phyloP scores from a whole-genome alignment of 1,139 yeast genomes.

The Trichomonascaceae sp. region DNA sequence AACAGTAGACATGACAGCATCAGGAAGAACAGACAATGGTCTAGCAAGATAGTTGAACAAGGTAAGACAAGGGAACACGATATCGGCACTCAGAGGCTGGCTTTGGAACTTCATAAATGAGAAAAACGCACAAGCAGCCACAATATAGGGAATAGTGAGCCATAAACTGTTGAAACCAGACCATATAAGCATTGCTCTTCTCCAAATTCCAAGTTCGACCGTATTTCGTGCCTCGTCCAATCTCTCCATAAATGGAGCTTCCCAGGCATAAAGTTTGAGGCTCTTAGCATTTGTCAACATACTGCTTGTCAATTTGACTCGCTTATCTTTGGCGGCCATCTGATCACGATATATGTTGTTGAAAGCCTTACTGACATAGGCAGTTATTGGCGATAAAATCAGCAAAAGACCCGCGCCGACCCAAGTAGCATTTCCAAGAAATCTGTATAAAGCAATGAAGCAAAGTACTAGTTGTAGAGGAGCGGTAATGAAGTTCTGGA shows the following conservation, averaged over 20 bases:
- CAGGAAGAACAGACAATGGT: slow-evolving; percentile 56
- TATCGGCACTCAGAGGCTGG: slow-evolving; percentile 56
- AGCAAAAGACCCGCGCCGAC: slow-evolving; percentile 51
- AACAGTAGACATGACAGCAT: slow-evolving; percentile 50
- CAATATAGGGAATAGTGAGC: slow-evolving; percentile 60
- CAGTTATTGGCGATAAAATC: slow-evolving; percentile 29
- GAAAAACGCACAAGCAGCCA: slow-evolving; percentile 59
- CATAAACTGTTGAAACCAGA: slow-evolving; percentile 52
- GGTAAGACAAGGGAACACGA: slow-evolving; percentile 65
- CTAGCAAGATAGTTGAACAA: slow-evolving; percentile 51
- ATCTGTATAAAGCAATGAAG: slow-evolving; percentile 52
- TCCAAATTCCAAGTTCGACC: slow-evolving; percentile 69
- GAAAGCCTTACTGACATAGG: slow-evolving; percentile 16
- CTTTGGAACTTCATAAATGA: slow-evolving; percentile 37
- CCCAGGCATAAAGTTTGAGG: slow-evolving; percentile 72
- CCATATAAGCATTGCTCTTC: slow-evolving; percentile 37
- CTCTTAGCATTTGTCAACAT: slow-evolving; percentile 60
- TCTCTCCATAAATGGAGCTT: slow-evolving; percentile 52
- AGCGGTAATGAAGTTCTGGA: slow-evolving; percentile 38
- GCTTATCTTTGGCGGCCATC: slow-evolving; percentile 45
- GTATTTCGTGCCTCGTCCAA: slow-evolving; percentile 64
- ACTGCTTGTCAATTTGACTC: slow-evolving; percentile 59
- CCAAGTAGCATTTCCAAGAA: slow-evolving; percentile 53
- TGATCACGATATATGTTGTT: slow-evolving; percentile 28
- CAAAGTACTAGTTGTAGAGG: slow-evolving; percentile 45